A percentile compares a stretch with the other conserved stretches of the same genome.
Evolutionary conservation across 1,284 basidiomycete species (phyloP).

Genomic region (Rhodotorula sp.): DNA sequence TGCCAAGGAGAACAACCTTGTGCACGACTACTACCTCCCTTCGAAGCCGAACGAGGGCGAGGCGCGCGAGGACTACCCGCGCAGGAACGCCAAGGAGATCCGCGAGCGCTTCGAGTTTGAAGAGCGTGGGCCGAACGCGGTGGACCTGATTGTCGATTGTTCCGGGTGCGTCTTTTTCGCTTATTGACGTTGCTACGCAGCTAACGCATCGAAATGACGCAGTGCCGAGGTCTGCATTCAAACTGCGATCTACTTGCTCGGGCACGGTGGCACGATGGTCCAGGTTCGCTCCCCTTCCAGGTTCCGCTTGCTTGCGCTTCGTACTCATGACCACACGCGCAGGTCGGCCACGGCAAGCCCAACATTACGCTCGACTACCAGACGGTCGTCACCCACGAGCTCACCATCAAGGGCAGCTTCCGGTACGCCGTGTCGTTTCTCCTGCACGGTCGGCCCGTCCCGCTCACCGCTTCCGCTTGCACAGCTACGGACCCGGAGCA

Average conservation of each 20-base stretch:
- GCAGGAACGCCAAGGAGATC: conserved; percentile 52
- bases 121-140: conserved; percentile 54
- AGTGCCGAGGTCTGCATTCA: conserved; percentile 63
- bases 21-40: conserved; percentile 77
- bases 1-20: conserved; percentile 76
- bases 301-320: too few species aligned
- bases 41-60: conserved; percentile 64
- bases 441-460: not conserved
- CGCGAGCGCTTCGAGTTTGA: conserved; percentile 53
- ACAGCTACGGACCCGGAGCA: conserved; percentile 61
- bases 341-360: conserved; percentile 61
- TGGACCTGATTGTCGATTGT: conserved; percentile 64
- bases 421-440: conserved; percentile 59
- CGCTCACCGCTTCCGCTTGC: not conserved
- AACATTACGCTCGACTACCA: conserved; percentile 55
- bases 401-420: conserved; percentile 81
- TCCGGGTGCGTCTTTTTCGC: conserved; percentile 51
- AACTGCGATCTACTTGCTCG: conserved; percentile 60
- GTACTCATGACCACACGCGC: conserved; percentile 3
- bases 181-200: too few species aligned
- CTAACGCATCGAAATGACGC: not conserved
- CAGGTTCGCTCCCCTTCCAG: conserved; percentile 14
- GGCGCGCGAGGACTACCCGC: conserved; percentile 66
- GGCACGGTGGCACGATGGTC: conserved; percentile 67
- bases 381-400: conserved; percentile 68